These are phyloP conservation scores for Ophiocordyceps camponoti-rufipedis DNA, from an alignment of 2,329 filamentous ascomycete genomes.

Conservation along the genomic window DNA sequence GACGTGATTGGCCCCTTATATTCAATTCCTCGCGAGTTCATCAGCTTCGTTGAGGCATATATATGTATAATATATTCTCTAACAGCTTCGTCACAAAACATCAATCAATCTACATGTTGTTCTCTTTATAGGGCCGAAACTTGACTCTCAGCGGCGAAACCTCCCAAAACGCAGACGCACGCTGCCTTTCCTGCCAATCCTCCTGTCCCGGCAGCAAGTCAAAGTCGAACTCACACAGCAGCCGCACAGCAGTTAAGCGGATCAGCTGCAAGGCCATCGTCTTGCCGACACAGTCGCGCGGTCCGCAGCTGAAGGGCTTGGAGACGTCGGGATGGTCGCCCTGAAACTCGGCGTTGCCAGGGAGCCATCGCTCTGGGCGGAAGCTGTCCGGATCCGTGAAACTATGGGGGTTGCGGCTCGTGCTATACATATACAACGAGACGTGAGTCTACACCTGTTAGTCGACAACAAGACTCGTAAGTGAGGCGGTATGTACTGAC, in stretches of 20 bases:
- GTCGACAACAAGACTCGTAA: slow-evolving; percentile 6
- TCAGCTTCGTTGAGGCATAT: too few species aligned
- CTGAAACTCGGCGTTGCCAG: slow-evolving; percentile 13
- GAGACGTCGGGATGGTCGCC: slow-evolving; percentile 18
- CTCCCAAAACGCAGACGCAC: slow-evolving; percentile 1
- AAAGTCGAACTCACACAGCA: slow-evolving; percentile 29
- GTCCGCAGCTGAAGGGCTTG: slow-evolving; percentile 19
- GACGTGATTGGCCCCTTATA: too few species aligned
- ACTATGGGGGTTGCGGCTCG: slow-evolving; percentile 21
- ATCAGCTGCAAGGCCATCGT: slow-evolving; percentile 27
- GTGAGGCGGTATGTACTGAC: too few species aligned
- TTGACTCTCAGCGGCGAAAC: neutral
- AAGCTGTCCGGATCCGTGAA: slow-evolving; percentile 26
- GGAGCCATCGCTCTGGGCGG: slow-evolving; percentile 27
- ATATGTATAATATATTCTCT: too few species aligned
- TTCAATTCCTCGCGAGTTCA: too few species aligned
- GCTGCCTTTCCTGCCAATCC: neutral
- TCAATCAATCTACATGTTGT: too few species aligned
- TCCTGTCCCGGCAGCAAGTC: slow-evolving; percentile 3
- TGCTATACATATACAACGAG: slow-evolving; percentile 22
- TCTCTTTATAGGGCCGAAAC: too few species aligned
- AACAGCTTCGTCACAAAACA: too few species aligned
- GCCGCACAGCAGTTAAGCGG: slow-evolving; percentile 23
- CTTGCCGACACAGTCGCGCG: slow-evolving; percentile 21
- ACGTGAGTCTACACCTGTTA: slow-evolving; percentile 18